Percentiles rank a stretch among this genome's conserved stretches.
These are phyloP conservation scores for Sesbania bispinosa DNA, from an alignment of 306 rosid genomes.

Conservation along the genomic window DNA sequence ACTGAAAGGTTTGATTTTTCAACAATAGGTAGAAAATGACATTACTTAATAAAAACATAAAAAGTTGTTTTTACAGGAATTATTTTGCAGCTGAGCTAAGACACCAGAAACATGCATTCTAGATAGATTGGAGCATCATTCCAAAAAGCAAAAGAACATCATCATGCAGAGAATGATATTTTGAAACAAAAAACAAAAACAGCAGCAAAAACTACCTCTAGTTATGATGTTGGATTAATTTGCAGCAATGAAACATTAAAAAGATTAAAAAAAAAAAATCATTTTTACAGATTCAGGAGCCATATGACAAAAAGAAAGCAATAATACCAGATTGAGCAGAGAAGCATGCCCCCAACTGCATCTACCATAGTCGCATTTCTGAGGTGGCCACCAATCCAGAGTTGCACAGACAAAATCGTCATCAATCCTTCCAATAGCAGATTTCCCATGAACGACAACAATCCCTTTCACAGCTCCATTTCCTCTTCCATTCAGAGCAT, in stretches of 20 bases:
- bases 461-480: constrained; percentile 40
- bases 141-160: neutral
- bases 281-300: constrained; percentile 15
- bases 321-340: constrained; percentile 82
- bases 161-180: neutral
- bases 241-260: neutral
- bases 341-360: constrained; percentile 92
- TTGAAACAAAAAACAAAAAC: neutral
- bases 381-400: constrained; percentile 99
- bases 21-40: neutral
- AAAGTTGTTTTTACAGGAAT: constrained; percentile 1
- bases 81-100: constrained; percentile 16
- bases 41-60: neutral
- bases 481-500: constrained; percentile 25
- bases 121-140: constrained; percentile 22
- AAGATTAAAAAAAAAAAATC: neutral
- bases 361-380: constrained; percentile 88
- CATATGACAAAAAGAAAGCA: neutral
- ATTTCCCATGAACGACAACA: constrained; percentile 53
- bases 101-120: neutral
- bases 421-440: constrained; percentile 59
- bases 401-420: constrained; percentile 89
- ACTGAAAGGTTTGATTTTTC: neutral
- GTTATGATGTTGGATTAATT: neutral
- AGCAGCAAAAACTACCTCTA: neutral